Evolutionary conservation across 805 yeast species (phyloP).

Genomic region (Ogataea pignaliae): DNA sequence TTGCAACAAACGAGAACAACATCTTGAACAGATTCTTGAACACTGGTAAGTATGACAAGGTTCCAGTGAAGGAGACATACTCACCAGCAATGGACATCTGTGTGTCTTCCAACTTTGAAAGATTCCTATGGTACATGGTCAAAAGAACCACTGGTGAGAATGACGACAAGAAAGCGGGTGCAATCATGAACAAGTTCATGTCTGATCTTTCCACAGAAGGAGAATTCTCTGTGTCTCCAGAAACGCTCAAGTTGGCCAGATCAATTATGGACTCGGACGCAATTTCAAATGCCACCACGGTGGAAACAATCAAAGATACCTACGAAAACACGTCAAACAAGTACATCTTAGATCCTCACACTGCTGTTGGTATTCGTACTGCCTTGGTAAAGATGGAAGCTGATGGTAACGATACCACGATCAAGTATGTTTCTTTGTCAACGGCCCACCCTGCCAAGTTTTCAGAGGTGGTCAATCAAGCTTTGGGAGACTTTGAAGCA

Average conservation of each 20-base stretch:
- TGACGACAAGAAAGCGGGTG: constrained; percentile 69
- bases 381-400: constrained; percentile 55
- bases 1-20: constrained; percentile 95
- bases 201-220: constrained; percentile 69
- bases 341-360: constrained; percentile 93
- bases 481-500: constrained; percentile 59
- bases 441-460: constrained; percentile 99
- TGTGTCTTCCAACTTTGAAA: constrained; percentile 92
- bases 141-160: constrained; percentile 60
- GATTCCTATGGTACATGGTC: constrained; percentile 91
- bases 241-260: constrained; percentile 62
- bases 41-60: constrained; percentile 80
- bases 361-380: constrained; percentile 90
- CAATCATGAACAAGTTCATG: constrained; percentile 72
- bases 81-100: constrained; percentile 99
- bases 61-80: constrained; percentile 74
- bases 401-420: constrained; percentile 33
- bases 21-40: constrained; percentile 89
- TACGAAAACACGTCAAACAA: constrained; percentile 55
- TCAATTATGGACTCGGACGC: constrained; percentile 71
- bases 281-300: constrained; percentile 74
- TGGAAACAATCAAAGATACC: constrained; percentile 67
- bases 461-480: constrained; percentile 88
- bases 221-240: constrained; percentile 63
- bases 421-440: constrained; percentile 69